These are phyloP conservation scores for Jasminum sambac DNA, from an alignment of 257 asterid species.

Conservation along the genomic window DNA sequence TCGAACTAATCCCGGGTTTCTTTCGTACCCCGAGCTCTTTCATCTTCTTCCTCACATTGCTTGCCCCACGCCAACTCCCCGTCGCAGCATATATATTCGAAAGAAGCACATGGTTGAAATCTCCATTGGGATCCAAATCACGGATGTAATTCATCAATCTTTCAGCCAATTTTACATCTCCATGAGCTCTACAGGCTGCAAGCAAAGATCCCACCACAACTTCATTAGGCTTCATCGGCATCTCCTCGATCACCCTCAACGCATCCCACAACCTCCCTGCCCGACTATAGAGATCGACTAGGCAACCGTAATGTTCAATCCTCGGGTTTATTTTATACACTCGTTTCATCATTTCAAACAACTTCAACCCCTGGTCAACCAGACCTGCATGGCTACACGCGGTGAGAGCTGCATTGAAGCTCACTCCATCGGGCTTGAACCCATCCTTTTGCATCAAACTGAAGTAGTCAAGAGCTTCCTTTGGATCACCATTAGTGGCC, in stretches of 20 bases:
- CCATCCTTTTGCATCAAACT: constrained; percentile 47
- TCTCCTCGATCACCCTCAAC: constrained; percentile 39
- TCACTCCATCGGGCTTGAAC: constrained; percentile 65
- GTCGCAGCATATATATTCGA: constrained; percentile 67
- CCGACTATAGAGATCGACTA: constrained; percentile 71
- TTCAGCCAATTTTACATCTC: constrained; percentile 56
- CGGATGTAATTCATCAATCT: constrained; percentile 44
- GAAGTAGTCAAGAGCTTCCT: constrained; percentile 53
- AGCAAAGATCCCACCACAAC: constrained; percentile 66
- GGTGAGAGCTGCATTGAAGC: constrained; percentile 75
- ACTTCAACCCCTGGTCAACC: constrained; percentile 46
- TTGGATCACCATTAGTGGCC: constrained; percentile 62
- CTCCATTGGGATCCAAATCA: constrained; percentile 52
- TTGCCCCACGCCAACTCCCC: constrained; percentile 77
- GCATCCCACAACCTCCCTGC: constrained; percentile 76
- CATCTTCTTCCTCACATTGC: constrained; percentile 73
- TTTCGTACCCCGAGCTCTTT: constrained; percentile 66
- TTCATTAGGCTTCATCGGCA: constrained; percentile 76
- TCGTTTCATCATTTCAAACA: constrained; percentile 49
- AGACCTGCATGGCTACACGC: constrained; percentile 88
- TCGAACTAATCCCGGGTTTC: constrained; percentile 62
- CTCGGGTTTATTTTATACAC: constrained; percentile 49
- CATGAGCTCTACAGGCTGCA: constrained; percentile 58
- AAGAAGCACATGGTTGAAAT: constrained; percentile 57
- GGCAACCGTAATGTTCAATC: constrained; percentile 79